Evolutionary conservation across 345 rosid genomes (phyloP).

Genomic region (Brassica incana): DNA sequence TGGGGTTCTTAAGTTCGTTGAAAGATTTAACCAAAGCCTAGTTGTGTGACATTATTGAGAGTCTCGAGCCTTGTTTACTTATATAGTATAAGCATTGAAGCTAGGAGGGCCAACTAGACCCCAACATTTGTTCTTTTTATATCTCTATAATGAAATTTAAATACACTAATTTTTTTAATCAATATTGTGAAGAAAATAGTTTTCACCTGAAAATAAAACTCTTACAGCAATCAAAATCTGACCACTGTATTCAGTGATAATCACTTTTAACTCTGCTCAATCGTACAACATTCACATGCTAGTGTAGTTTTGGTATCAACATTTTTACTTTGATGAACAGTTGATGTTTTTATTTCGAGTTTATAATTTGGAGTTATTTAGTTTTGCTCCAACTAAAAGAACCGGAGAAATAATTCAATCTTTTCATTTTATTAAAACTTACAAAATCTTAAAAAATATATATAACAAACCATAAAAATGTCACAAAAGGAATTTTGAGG

Average conservation of each 20-base stretch:
- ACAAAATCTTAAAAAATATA: not conserved
- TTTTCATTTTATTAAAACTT: not conserved
- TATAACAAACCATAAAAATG: not conserved
- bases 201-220: slow-evolving; percentile 7
- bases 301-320: not conserved
- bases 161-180: not conserved
- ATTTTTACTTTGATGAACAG: slow-evolving; percentile 1
- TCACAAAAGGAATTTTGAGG: not conserved
- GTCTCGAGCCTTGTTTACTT: slow-evolving; percentile 29
- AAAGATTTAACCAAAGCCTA: slow-evolving; percentile 4
- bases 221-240: slow-evolving; percentile 10
- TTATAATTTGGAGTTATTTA: not conserved
- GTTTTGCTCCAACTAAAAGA: not conserved
- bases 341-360: not conserved
- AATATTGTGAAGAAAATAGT: not conserved
- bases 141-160: not conserved
- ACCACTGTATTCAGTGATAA: slow-evolving; percentile 12
- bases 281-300: not conserved
- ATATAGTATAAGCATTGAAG: slow-evolving; percentile 10
- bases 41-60: slow-evolving; percentile 23
- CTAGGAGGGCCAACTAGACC: slow-evolving; percentile 29
- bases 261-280: slow-evolving; percentile 9
- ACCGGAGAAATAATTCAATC: not conserved
- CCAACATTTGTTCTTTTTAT: not conserved
- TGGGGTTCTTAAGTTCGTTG: slow-evolving; percentile 16